Conservation (phyloP, 371 early-diverging fungal species). For the Parasitella parasitica region DNA sequence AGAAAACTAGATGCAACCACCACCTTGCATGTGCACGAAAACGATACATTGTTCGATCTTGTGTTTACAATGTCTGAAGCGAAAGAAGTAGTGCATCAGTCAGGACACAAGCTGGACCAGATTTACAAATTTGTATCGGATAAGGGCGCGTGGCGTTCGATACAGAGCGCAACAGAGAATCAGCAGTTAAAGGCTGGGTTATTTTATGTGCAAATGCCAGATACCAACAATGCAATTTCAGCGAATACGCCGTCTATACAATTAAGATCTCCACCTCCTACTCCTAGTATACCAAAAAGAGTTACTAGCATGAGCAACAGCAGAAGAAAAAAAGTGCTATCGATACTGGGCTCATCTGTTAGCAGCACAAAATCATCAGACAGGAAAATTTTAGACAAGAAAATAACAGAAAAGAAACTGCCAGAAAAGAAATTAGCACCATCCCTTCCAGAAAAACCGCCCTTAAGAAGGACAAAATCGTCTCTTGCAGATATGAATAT, state of each 20-base stretch:
- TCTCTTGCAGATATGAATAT: slow-evolving; percentile 23
- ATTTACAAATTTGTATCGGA: slow-evolving; percentile 44
- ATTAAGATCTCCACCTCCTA: slow-evolving; percentile 26
- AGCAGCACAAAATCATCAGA: not conserved
- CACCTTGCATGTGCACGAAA: slow-evolving; percentile 9
- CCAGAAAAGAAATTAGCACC: not conserved
- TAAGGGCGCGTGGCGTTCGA: slow-evolving; percentile 38
- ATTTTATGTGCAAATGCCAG: slow-evolving; percentile 49
- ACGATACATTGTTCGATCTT: slow-evolving; percentile 7
- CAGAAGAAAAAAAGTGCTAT: slow-evolving; percentile 10
- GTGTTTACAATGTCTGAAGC: slow-evolving; percentile 33
- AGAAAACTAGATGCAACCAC: slow-evolving; percentile 35
- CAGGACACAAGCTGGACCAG: slow-evolving; percentile 34
- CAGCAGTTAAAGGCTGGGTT: slow-evolving; percentile 41
- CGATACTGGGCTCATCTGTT: slow-evolving; percentile 7
- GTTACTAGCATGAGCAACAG: not conserved
- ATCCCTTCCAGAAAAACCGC: not conserved
- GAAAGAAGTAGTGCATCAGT: slow-evolving; percentile 39
- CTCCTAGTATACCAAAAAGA: slow-evolving; percentile 17
- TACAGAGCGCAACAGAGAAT: slow-evolving; percentile 9
- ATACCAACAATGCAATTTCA: slow-evolving; percentile 6
- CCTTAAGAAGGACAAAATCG: slow-evolving; percentile 14
- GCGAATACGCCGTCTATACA: slow-evolving; percentile 18
- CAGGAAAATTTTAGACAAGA: not conserved
- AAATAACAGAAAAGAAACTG: not conserved